phyloP scores from a whole-genome alignment of 2,329 filamentous ascomycete genomes.

The Colletotrichum cuscutae region DNA sequence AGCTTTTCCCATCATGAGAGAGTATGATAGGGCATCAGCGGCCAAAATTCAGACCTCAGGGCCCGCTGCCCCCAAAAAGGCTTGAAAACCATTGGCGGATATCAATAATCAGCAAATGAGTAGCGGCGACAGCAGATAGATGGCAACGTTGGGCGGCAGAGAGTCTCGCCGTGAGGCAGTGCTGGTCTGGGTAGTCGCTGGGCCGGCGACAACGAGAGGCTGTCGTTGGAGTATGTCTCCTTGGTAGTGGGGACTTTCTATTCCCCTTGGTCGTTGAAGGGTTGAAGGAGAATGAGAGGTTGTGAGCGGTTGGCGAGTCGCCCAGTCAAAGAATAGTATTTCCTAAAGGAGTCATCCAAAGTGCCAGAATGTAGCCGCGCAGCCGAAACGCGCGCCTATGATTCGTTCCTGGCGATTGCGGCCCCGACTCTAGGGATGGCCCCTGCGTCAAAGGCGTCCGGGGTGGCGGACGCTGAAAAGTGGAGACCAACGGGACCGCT shows the following conservation, averaged over 20 bases:
- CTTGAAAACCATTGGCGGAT: not conserved
- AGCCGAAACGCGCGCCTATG: constrained; percentile 32
- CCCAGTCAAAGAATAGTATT: constrained; percentile 4
- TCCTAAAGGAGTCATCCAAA: constrained; percentile 2
- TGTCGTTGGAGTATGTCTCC: constrained; percentile 41
- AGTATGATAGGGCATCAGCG: constrained; percentile 6
- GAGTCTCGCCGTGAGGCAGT: constrained; percentile 41
- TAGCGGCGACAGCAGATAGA: not conserved
- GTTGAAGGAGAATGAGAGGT: not conserved
- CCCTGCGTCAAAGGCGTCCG: constrained; percentile 11
- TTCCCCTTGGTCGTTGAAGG: too few relatives aligned
- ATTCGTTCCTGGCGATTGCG: constrained; percentile 20
- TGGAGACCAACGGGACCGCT: too few relatives aligned
- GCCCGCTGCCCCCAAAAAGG: not conserved
- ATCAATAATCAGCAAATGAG: not conserved
- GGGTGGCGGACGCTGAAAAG: not conserved
- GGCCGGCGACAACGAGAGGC: constrained; percentile 44
- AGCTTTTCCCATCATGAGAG: not conserved
- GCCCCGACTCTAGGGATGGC: constrained; percentile 11
- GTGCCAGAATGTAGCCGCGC: constrained; percentile 34
- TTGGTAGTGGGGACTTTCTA: not conserved
- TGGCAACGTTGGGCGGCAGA: constrained; percentile 12
- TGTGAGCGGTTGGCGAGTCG: constrained; percentile 12
- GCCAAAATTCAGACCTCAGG: not conserved
- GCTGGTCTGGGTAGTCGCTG: constrained; percentile 40